phyloP scores from a whole-genome alignment of 1,284 basidiomycete species.

The Fomitopsis palustris region DNA sequence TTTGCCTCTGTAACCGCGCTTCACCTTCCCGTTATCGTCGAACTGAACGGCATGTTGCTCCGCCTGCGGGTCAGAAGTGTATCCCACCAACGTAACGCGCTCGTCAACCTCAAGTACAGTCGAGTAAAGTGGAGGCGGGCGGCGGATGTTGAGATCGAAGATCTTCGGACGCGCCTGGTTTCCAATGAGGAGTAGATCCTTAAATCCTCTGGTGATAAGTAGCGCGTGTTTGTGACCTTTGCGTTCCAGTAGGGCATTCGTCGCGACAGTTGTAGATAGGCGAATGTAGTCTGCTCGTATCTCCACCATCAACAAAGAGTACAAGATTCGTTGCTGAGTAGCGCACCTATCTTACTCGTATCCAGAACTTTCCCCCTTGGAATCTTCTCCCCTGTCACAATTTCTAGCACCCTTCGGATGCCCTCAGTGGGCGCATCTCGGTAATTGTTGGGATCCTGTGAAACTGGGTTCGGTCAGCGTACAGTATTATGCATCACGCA shows the following conservation, averaged over 20 bases:
- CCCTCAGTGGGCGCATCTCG: conserved; percentile 93
- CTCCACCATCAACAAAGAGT: neutral
- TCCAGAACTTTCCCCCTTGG: conserved; percentile 65
- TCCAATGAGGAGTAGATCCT: conserved; percentile 86
- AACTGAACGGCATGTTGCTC: conserved; percentile 77
- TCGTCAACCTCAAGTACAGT: conserved; percentile 90
- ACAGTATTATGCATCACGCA: neutral
- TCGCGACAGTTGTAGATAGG: conserved; percentile 93
- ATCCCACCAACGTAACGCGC: conserved; percentile 91
- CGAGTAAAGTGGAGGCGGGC: conserved; percentile 78
- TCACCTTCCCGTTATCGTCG: conserved; percentile 63
- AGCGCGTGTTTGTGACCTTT: conserved; percentile 92
- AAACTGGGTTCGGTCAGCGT: conserved; percentile 47
- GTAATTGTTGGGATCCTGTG: conserved; percentile 86
- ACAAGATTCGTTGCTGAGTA: neutral
- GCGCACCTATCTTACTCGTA: conserved; percentile 80
- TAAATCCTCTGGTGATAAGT: conserved; percentile 90
- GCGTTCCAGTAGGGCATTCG: conserved; percentile 93
- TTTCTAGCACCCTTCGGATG: conserved; percentile 87
- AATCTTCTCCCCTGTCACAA: conserved; percentile 64
- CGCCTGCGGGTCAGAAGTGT: conserved; percentile 83
- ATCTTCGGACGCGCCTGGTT: conserved; percentile 92
- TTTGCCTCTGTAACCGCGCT: conserved; percentile 68
- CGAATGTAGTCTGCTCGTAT: conserved; percentile 76
- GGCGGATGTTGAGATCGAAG: conserved; percentile 84